Percentiles rank a stretch among this genome's conserved stretches.
These are phyloP conservation scores for Hydnomerulius pinastri DNA, from an alignment of 768 basidiomycete genomes.

Conservation along the genomic window DNA sequence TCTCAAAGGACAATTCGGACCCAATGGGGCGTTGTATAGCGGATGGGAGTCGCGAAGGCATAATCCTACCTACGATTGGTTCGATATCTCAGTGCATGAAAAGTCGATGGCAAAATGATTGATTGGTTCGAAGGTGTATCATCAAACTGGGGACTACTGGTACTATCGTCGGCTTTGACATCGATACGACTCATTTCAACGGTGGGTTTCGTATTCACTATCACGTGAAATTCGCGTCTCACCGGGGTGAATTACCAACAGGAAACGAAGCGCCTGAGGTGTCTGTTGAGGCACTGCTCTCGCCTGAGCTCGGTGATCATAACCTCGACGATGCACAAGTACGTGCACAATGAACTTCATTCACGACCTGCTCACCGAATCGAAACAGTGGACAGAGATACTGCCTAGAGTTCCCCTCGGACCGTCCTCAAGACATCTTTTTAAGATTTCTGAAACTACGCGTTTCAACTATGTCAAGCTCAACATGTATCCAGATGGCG, in stretches of 20 bases:
- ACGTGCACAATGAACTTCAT: slow-evolving; percentile 23
- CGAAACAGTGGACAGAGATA: slow-evolving; percentile 72
- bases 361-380: neutral
- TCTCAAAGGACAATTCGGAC: slow-evolving; percentile 95
- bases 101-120: neutral
- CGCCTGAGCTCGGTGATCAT: slow-evolving; percentile 44
- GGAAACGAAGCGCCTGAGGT: slow-evolving; percentile 87
- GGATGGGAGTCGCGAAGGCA: slow-evolving; percentile 96
- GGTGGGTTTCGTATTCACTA: slow-evolving; percentile 45
- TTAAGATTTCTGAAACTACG: slow-evolving; percentile 60
- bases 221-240: slow-evolving; percentile 1
- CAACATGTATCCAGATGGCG: slow-evolving; percentile 96
- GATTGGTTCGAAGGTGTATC: slow-evolving; percentile 65
- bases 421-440: slow-evolving; percentile 87
- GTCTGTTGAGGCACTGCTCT: slow-evolving; percentile 65
- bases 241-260: slow-evolving; percentile 27
- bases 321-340: slow-evolving; percentile 54
- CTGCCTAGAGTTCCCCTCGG: slow-evolving; percentile 76
- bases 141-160: slow-evolving; percentile 83
- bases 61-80: slow-evolving; percentile 91
- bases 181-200: slow-evolving; percentile 95
- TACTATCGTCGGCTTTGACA: slow-evolving; percentile 77
- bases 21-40: slow-evolving; percentile 90
- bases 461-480: slow-evolving; percentile 82
- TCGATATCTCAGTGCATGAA: neutral